phyloP scores from a whole-genome alignment of 2,329 filamentous ascomycete species.

The Phaeosphaeria sp. region DNA sequence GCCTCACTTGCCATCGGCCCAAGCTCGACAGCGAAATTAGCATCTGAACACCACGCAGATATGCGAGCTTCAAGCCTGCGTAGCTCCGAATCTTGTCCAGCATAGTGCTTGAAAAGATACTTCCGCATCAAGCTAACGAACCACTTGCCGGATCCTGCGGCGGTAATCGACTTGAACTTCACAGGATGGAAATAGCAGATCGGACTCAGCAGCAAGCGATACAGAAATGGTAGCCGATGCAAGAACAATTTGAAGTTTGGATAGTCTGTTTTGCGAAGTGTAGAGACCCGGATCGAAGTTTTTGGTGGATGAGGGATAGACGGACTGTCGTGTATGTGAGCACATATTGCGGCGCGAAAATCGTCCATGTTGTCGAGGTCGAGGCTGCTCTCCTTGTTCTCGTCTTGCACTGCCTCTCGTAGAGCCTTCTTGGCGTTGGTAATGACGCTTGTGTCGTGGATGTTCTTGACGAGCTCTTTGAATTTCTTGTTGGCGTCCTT shows the following conservation, averaged over 20 bases:
- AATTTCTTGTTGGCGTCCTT: constrained; percentile 54
- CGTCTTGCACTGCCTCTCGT: constrained; percentile 31
- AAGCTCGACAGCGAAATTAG: constrained; percentile 60
- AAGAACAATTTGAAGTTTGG: constrained; percentile 53
- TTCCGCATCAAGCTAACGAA: constrained; percentile 56
- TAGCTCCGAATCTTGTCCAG: constrained; percentile 53
- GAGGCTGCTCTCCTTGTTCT: constrained; percentile 38
- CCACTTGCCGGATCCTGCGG: constrained; percentile 60
- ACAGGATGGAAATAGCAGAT: constrained; percentile 62
- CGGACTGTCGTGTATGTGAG: constrained; percentile 56
- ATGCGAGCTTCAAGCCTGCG: constrained; percentile 55
- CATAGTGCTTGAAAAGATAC: constrained; percentile 59
- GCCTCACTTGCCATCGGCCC: constrained; percentile 54
- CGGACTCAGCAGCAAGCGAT: constrained; percentile 56
- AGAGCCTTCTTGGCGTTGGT: constrained; percentile 35
- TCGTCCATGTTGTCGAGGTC: constrained; percentile 49
- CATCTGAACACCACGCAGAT: constrained; percentile 58
- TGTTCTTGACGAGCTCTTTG: constrained; percentile 47
- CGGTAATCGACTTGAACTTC: constrained; percentile 57
- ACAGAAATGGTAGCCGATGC: constrained; percentile 59
- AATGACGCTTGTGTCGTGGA: constrained; percentile 39
- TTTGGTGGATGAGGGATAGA: constrained; percentile 60
- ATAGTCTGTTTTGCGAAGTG: constrained; percentile 53
- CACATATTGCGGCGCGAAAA: constrained; percentile 59
- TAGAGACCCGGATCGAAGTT: constrained; percentile 58